phyloP scores from a whole-genome alignment of 345 rosid genomes.

The Eucalyptus fibrosa region DNA sequence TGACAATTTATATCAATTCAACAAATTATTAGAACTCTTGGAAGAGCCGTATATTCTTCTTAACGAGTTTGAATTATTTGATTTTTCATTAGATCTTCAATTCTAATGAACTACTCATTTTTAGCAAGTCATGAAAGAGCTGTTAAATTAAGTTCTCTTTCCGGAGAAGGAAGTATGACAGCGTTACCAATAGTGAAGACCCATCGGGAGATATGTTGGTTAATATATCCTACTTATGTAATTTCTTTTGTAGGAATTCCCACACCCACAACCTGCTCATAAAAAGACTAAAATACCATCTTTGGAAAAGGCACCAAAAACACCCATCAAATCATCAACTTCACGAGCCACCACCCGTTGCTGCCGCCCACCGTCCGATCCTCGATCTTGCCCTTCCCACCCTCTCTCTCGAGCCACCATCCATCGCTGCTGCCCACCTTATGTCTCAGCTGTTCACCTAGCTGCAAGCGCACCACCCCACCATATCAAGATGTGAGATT shows the following conservation, averaged over 20 bases:
- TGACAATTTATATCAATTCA: too few relatives aligned
- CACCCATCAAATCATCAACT: too few relatives aligned
- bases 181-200: background rate
- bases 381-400: background rate
- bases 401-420: background rate
- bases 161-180: background rate
- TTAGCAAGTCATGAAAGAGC: background rate
- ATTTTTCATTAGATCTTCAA: too few relatives aligned
- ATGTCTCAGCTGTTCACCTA: background rate
- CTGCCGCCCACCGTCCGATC: background rate
- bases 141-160: background rate
- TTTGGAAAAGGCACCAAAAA: background rate
- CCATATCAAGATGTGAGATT: background rate
- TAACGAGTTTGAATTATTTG: too few relatives aligned
- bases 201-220: background rate
- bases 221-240: background rate
- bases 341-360: background rate
- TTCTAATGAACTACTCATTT: too few relatives aligned
- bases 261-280: background rate
- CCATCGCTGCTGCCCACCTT: background rate
- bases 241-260: rapidly evolving
- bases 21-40: too few relatives aligned
- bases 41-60: too few relatives aligned
- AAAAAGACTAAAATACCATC: background rate
- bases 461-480: background rate